Evolutionary conservation across 169 alveolate species (phyloP).

Genomic region (Plasmodium falciparum): DNA sequence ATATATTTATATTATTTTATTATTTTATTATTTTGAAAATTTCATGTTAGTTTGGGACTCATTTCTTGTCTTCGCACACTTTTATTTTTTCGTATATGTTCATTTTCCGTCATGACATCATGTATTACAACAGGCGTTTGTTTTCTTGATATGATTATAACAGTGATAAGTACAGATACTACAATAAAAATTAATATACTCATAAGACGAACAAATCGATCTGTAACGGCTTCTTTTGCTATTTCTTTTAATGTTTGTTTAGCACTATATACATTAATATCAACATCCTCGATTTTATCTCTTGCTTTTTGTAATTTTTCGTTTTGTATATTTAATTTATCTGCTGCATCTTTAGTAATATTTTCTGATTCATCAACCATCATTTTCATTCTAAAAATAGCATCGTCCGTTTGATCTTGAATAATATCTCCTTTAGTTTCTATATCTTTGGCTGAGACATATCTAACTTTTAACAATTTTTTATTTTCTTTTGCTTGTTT

Average conservation of each 20-base stretch:
- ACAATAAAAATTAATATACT: constrained; percentile 44
- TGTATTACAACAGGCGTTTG: not conserved
- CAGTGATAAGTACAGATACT: constrained; percentile 28
- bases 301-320: constrained; percentile 49
- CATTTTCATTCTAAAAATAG: constrained; percentile 62
- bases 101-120: too few relatives aligned
- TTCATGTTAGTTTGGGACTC: too few relatives aligned
- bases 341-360: constrained; percentile 59
- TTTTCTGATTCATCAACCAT: constrained; percentile 70
- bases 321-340: constrained; percentile 43
- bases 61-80: too few relatives aligned
- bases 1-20: too few relatives aligned
- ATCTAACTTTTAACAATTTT: constrained; percentile 4
- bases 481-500: constrained; percentile 20
- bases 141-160: constrained; percentile 37
- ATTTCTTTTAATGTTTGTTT: constrained; percentile 63
- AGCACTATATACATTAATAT: constrained; percentile 51
- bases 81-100: too few relatives aligned
- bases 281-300: constrained; percentile 73
- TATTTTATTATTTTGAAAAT: too few relatives aligned
- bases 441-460: constrained; percentile 50
- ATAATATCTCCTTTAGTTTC: constrained; percentile 50
- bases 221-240: constrained; percentile 69
- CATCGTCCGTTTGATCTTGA: constrained; percentile 64
- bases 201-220: constrained; percentile 53